Evolutionary conservation across 441 rosid genomes (phyloP).

Genomic region (Aleurites moluccanus): DNA sequence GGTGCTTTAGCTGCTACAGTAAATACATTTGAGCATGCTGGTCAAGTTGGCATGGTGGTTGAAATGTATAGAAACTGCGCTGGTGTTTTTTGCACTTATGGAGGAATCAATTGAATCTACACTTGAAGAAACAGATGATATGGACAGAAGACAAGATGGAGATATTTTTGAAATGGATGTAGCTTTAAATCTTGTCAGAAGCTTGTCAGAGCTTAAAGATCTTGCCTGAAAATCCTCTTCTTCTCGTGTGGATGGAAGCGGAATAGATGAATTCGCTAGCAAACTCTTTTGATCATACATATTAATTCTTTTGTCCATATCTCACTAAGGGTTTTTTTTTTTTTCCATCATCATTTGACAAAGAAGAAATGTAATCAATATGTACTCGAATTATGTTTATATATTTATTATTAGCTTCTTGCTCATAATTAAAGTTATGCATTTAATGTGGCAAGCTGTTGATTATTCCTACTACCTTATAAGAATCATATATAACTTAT

Average conservation of each 20-base stretch:
- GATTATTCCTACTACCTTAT: too few species aligned
- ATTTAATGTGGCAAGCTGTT: too few species aligned
- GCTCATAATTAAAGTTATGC: too few species aligned
- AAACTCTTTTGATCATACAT: slow-evolving; percentile 49
- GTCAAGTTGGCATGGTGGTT: slow-evolving; percentile 79
- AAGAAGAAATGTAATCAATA: too few species aligned
- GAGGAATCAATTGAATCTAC: slow-evolving; percentile 54
- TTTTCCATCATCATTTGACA: too few species aligned
- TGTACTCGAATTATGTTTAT: too few species aligned
- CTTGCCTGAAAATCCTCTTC: slow-evolving; percentile 39
- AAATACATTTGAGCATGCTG: slow-evolving; percentile 64
- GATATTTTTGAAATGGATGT: slow-evolving; percentile 57
- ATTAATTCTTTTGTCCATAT: neutral
- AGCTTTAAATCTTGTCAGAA: slow-evolving; percentile 68
- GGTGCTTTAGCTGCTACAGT: slow-evolving; percentile 57
- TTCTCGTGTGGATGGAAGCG: neutral
- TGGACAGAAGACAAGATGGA: slow-evolving; percentile 52
- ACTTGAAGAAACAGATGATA: slow-evolving; percentile 31
- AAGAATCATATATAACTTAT: too few species aligned
- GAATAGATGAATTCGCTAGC: slow-evolving; percentile 66
- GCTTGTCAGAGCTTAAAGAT: slow-evolving; percentile 60
- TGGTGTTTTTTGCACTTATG: slow-evolving; percentile 48
- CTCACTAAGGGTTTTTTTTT: too few species aligned
- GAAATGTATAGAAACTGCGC: slow-evolving; percentile 84
- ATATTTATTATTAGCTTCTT: too few species aligned